Percentiles rank a stretch among this genome's conserved stretches.
These are phyloP conservation scores for Chrysoporthe cubensis DNA, from an alignment of 2,329 filamentous ascomycete genomes.

Conservation along the genomic window DNA sequence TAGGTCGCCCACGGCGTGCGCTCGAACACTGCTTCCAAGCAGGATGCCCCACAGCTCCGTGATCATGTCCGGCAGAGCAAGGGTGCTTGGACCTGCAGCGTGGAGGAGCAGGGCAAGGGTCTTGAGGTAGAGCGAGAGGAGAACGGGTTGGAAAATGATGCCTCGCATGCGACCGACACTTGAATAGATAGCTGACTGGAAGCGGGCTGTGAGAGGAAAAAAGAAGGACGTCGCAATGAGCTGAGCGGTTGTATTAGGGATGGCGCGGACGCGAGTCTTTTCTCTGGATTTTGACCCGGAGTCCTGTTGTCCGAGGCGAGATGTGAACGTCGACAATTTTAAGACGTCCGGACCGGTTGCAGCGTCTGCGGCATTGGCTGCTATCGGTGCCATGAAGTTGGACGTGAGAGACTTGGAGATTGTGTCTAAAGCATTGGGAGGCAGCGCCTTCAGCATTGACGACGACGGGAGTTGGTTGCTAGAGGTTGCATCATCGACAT, in stretches of 20 bases:
- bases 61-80: conserved; percentile 79
- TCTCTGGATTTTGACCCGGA: conserved; percentile 43
- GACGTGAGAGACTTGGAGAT: conserved; percentile 71
- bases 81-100: conserved; percentile 78
- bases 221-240: conserved; percentile 81
- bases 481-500: conserved; percentile 47
- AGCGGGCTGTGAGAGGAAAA: conserved; percentile 81
- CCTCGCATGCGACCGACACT: conserved; percentile 49
- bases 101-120: conserved; percentile 84
- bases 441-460: conserved; percentile 54
- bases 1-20: conserved; percentile 62
- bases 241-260: conserved; percentile 77
- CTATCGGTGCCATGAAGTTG: conserved; percentile 78
- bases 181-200: conserved; percentile 65
- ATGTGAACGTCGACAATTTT: conserved; percentile 88
- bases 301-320: conserved; percentile 67
- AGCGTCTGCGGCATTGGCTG: conserved; percentile 78
- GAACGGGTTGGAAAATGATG: conserved; percentile 72
- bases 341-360: conserved; percentile 79
- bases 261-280: conserved; percentile 53
- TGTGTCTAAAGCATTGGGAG: conserved; percentile 64
- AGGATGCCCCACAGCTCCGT: conserved; percentile 84
- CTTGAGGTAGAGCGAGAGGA: conserved; percentile 81
- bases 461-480: conserved; percentile 33
- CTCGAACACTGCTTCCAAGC: conserved; percentile 63